Evolutionary conservation across 192 early-diverging fungal genomes (phyloP).

Genomic region (Coemansia sp.): DNA sequence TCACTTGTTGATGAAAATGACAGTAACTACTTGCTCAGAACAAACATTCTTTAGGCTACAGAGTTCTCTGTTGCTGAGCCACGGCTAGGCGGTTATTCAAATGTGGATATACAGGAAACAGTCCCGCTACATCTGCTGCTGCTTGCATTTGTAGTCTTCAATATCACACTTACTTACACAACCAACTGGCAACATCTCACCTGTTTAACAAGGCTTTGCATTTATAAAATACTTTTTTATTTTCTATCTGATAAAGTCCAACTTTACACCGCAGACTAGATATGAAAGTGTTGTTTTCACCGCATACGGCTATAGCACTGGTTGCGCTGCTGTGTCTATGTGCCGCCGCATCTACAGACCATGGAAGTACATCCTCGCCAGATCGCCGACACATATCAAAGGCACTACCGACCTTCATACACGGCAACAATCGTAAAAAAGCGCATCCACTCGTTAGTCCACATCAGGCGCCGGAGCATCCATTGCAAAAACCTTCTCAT

Average conservation of each 20-base stretch:
- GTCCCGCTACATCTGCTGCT: not conserved
- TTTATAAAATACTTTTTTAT: too few relatives aligned
- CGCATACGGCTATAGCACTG: not conserved
- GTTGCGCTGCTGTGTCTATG: not conserved
- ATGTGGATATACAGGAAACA: not conserved
- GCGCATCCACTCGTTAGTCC: not conserved
- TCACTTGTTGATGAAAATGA: not conserved
- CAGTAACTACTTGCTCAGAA: too few relatives aligned
- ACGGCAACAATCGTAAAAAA: not conserved
- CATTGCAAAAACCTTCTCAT: not conserved
- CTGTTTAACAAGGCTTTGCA: too few relatives aligned
- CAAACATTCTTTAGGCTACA: conserved; percentile 1
- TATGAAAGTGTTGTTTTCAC: not conserved
- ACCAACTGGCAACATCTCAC: too few relatives aligned
- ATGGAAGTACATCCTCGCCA: not conserved
- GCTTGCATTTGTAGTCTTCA: not conserved
- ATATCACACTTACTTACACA: too few relatives aligned
- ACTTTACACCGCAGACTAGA: not conserved
- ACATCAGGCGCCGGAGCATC: not conserved
- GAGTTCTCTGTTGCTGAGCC: too few relatives aligned
- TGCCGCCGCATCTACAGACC: not conserved
- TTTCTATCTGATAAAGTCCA: not conserved
- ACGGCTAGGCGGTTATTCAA: too few relatives aligned
- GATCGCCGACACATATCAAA: not conserved
- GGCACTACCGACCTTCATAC: not conserved